Evolutionary conservation across 2,329 filamentous ascomycete genomes (phyloP).

Genomic region (Coniochaeta pulveracea): DNA sequence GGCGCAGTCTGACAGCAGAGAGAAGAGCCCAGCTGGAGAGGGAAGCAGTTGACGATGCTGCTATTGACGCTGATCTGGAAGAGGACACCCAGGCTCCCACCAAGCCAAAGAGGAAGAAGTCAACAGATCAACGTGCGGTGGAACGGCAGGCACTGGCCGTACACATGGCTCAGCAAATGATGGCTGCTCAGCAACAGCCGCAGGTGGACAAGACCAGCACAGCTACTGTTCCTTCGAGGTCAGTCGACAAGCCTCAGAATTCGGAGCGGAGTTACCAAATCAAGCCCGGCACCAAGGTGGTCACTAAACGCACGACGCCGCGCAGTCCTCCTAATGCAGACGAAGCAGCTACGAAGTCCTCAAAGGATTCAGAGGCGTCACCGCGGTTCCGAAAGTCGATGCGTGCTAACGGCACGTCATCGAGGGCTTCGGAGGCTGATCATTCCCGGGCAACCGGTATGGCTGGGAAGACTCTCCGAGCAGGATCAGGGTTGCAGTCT

Average conservation of each 20-base stretch:
- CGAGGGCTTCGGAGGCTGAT: conserved; percentile 4
- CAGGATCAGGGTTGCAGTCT: background rate
- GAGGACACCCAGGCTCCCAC: conserved; percentile 16
- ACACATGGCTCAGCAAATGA: conserved; percentile 50
- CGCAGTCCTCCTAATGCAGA: conserved; percentile 5
- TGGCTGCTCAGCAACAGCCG: conserved; percentile 45
- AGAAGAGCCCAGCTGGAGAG: conserved; percentile 51
- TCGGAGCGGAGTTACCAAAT: conserved; percentile 18
- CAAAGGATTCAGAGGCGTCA: conserved; percentile 14
- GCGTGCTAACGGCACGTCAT: conserved; percentile 9
- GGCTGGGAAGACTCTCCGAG: background rate
- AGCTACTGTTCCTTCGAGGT: too few relatives aligned
- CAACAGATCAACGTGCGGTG: conserved; percentile 27
- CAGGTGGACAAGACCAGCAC: conserved; percentile 38
- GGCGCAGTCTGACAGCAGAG: conserved; percentile 53
- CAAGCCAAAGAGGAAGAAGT: conserved; percentile 28
- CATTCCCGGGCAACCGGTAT: background rate
- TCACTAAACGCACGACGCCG: background rate
- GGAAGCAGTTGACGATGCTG: conserved; percentile 43
- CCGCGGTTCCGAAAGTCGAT: conserved; percentile 22
- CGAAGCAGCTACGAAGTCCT: conserved; percentile 6
- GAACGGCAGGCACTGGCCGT: conserved; percentile 20
- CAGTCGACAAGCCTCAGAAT: background rate
- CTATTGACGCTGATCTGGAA: conserved; percentile 32
- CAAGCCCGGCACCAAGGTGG: conserved; percentile 15